Base-by-base conservation (phyloP, 2,329 filamentous ascomycete genomes). In the Corinectria fuckeliana region DNA sequence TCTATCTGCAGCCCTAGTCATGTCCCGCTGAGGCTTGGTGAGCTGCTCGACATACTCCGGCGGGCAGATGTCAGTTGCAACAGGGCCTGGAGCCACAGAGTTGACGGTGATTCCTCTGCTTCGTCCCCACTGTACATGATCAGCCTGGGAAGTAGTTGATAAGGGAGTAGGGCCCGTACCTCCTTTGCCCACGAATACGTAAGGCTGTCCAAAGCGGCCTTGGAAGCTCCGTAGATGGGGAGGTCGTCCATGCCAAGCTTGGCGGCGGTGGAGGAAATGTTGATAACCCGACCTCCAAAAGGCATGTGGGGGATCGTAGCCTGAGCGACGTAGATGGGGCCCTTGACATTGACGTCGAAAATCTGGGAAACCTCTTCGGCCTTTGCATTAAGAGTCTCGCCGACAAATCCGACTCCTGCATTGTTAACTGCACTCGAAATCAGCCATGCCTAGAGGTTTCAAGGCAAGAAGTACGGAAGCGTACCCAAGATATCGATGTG, bases 401-500 rank as follows among this genome's bases (percentile, higher is more conserved):
- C 50, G 5, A 65, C 42, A 7, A 63, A 52, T 16, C 59, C 58
- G 5, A 55, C 69, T 1, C 70, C 75, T 1, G 77, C 77, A 38
- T 79, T 79, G 60, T 80, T 80, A 14, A 80, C 76, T 72, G 13
- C 13, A 20, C 3, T 18, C n/a, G 45, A 11, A 39, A 8, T 11
- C 2, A 26, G 1, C 1, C 0, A 3, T 2, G 5, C 6, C 3
- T 6, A 2, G 1, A 4, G 1, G 16, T 21, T 7, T 13, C 13
- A 4, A 20, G n/a, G n/a, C 14, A 3, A 8, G 2, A n/a, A n/a
- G n/a, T 1, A 1, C 16, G 2, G n/a, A 4, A 0, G 6, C 68
- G 42, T 62, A 78, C 78, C 73, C 0, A 81, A 60, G 26, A 81
- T 80, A 41, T 81, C 78, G 41, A 81, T 74, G 11, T 74, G 71